Base-by-base conservation (phyloP, 2,329 filamentous ascomycete species). In the Penicillium sp. region DNA sequence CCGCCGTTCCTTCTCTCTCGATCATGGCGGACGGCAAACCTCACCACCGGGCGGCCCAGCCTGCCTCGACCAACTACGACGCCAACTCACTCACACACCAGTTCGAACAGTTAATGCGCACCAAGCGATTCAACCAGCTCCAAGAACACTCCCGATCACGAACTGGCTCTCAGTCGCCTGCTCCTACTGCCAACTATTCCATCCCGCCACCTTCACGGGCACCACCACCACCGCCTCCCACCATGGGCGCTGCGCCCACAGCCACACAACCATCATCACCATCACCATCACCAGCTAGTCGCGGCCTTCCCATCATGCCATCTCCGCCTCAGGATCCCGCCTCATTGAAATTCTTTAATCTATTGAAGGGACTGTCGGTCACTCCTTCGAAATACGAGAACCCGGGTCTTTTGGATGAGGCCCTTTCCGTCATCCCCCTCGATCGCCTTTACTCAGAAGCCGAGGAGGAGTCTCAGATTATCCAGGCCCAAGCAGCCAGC, bases 351-450 rank as follows among this genome's bases (percentile, higher is more conserved):
- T 92, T 92, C 66, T 83, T 89, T 64, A 96, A 89, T 75, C 83
- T 95, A 57, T 83, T 97, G 40, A 84, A 95, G 62, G 91, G 90
- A 18, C 77, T 97, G 18, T 96, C 93, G 14, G 83, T 89, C 55
- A 96, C 92, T 42, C 94, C 94, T 16, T 89, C 88, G 18, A 94
- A 93, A 71, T 99, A 96, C 78, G 94, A 99, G 75, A 97, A 99
- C 73, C 93, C 94, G 0, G 94, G 94, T 31, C 79, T 97, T 10
- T 79, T 99, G 48, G 94, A 99, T 71, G 93, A 97, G 73, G 94
- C 93, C 4, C 79, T 99, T 16, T 86, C 90, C 58, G 86, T 87
- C 33, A 91, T 99, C 45, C 93, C 93, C 0, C 79, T 97, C 26
- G 91, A 97, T 70, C 86, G 91, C 63, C 91, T 99, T 65, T 97